A percentile compares a stretch with the other conserved stretches of the same genome.
phyloP scores from a whole-genome alignment of 306 rosid species.

The Cucumis melo region DNA sequence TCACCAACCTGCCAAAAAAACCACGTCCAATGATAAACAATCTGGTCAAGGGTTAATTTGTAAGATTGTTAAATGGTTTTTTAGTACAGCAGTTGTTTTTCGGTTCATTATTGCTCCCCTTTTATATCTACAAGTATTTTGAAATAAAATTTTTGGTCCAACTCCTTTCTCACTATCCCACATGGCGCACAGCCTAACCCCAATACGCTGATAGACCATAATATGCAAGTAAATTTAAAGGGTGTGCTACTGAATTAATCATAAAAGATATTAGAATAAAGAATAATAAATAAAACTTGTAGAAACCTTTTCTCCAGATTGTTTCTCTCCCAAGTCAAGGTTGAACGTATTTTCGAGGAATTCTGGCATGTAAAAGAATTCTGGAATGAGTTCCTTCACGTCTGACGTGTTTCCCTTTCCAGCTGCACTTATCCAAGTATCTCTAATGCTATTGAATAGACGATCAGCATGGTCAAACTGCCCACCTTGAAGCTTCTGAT shows the following conservation, averaged over 20 bases:
- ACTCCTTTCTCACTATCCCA: background rate
- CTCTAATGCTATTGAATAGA: constrained; percentile 87
- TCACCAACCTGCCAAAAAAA: constrained; percentile 64
- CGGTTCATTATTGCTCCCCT: background rate
- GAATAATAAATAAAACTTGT: constrained; percentile 3
- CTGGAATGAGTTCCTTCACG: constrained; percentile 97
- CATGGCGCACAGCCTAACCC: background rate
- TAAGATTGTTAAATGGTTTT: background rate
- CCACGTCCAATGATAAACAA: constrained; percentile 1
- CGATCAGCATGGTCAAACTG: constrained; percentile 99
- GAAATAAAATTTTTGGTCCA: background rate
- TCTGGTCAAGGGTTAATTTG: background rate
- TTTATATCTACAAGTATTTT: background rate
- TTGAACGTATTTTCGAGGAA: constrained; percentile 73
- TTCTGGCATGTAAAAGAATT: constrained; percentile 95
- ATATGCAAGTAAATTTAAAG: background rate
- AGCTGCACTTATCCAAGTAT: constrained; percentile 98
- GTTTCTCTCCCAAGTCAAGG: constrained; percentile 99
- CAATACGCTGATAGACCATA: background rate
- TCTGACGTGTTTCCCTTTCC: constrained; percentile 98
- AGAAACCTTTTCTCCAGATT: constrained; percentile 93
- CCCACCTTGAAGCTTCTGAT: constrained; percentile 98
- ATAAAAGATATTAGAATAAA: background rate
- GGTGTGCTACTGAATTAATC: background rate
- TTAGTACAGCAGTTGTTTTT: background rate